Conservation (phyloP, 75 land plant species). For the Pinus albicaulis region DNA sequence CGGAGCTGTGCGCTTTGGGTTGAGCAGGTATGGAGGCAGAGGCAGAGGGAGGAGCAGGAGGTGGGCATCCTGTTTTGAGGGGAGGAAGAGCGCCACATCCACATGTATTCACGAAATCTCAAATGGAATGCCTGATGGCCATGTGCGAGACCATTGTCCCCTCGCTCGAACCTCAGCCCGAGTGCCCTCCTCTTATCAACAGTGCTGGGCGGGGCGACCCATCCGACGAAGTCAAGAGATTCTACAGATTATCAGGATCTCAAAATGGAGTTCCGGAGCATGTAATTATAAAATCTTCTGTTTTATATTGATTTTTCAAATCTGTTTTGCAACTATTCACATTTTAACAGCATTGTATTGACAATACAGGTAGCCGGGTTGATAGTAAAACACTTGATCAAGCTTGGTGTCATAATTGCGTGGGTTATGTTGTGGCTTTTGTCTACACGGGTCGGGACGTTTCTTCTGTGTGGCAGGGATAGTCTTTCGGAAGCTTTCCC, state of each 20-base stretch:
- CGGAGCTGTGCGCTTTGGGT: too few relatives aligned
- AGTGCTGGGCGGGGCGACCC: not conserved
- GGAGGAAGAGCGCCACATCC: not conserved
- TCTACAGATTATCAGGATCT: conserved; percentile 38
- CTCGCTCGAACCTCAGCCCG: conserved; percentile 16
- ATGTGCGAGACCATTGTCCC: conserved; percentile 52
- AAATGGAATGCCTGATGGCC: conserved; percentile 45
- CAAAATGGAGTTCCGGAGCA: conserved; percentile 27
- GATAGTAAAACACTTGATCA: conserved; percentile 19
- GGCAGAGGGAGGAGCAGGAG: too few relatives aligned
- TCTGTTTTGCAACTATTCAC: too few relatives aligned
- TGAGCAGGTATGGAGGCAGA: too few relatives aligned
- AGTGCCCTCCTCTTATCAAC: not conserved
- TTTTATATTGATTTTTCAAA: too few relatives aligned
- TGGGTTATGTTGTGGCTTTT: conserved; percentile 28
- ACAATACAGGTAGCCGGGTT: conserved; percentile 31
- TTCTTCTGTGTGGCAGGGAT: conserved; percentile 28
- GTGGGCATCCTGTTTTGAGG: too few relatives aligned
- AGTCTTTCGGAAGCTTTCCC: conserved; percentile 42
- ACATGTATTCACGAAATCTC: not conserved
- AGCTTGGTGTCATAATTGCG: conserved; percentile 17
- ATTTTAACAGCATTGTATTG: too few relatives aligned
- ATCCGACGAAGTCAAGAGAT: not conserved
- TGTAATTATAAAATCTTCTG: conserved; percentile 10
- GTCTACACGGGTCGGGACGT: conserved; percentile 57